Evolutionary conservation across 345 rosid genomes (phyloP).

Genomic region (Pugionium cornutum): DNA sequence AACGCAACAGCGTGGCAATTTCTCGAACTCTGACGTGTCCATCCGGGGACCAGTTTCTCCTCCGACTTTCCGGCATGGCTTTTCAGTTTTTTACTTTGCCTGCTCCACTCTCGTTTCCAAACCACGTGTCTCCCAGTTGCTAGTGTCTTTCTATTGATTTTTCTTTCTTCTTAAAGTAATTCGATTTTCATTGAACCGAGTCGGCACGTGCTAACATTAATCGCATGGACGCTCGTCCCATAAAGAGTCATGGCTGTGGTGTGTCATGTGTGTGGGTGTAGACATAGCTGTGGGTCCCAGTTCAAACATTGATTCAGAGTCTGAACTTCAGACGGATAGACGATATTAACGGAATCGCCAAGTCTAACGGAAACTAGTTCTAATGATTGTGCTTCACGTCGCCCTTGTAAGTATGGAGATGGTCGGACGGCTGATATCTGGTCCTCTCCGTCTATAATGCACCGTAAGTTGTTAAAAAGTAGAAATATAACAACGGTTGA

Average conservation of each 20-base stretch:
- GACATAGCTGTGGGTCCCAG: slow-evolving; percentile 32
- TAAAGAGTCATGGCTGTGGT: slow-evolving; percentile 36
- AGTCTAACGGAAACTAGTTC: slow-evolving; percentile 30
- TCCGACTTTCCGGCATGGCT: slow-evolving; percentile 44
- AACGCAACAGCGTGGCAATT: slow-evolving; percentile 36
- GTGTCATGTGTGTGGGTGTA: slow-evolving; percentile 39
- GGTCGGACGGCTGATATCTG: slow-evolving; percentile 37
- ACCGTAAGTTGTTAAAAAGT: slow-evolving; percentile 8
- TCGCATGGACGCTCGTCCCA: slow-evolving; percentile 32
- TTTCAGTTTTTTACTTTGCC: slow-evolving; percentile 14
- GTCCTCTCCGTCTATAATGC: not conserved
- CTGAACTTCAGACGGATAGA: slow-evolving; percentile 26
- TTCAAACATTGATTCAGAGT: slow-evolving; percentile 41
- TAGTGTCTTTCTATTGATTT: too few relatives aligned
- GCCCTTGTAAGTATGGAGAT: too few relatives aligned
- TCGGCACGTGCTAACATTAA: slow-evolving; percentile 37
- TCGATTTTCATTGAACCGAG: too few relatives aligned
- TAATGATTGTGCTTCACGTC: not conserved
- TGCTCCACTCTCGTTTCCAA: not conserved
- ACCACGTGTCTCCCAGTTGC: slow-evolving; percentile 16
- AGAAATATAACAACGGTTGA: not conserved
- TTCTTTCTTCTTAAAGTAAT: too few relatives aligned
- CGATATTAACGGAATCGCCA: slow-evolving; percentile 37
- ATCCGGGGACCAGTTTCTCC: slow-evolving; percentile 35
- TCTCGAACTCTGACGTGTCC: slow-evolving; percentile 37